Conservation (phyloP, 768 basidiomycete genomes). For the Collybia sp. region DNA sequence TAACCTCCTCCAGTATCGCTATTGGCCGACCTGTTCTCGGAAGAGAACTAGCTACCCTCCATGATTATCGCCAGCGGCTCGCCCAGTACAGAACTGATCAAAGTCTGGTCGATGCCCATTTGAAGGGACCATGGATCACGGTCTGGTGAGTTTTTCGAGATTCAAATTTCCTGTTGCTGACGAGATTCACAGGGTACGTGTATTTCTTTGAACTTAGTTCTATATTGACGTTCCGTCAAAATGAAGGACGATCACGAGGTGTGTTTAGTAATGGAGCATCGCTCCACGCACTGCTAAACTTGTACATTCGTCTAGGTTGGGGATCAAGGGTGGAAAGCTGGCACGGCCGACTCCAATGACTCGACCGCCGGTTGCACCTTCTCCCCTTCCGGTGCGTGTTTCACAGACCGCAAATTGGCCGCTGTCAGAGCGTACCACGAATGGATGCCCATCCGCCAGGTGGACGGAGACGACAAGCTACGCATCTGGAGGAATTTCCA, state of each 20-base stretch:
- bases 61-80: constrained; percentile 49
- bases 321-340: constrained; percentile 54
- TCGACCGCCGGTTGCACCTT: constrained; percentile 43
- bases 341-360: constrained; percentile 52
- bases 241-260: constrained; percentile 49
- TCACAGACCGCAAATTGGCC: constrained; percentile 55
- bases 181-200: constrained; percentile 14
- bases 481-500: constrained; percentile 63
- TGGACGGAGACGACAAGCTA: constrained; percentile 48
- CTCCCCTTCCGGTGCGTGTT: constrained; percentile 50
- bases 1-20: constrained; percentile 23
- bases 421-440: constrained; percentile 57
- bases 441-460: constrained; percentile 60
- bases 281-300: not conserved
- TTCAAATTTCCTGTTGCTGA: not conserved
- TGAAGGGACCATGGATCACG: constrained; percentile 48
- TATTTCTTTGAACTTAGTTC: not conserved
- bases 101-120: constrained; percentile 43
- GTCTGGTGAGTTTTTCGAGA: constrained; percentile 35
- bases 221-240: not conserved
- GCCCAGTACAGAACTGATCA: constrained; percentile 50
- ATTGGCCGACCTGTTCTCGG: constrained; percentile 48
- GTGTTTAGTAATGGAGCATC: constrained; percentile 1
- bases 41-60: constrained; percentile 50
- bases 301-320: constrained; percentile 30